phyloP scores from a whole-genome alignment of 148 eudicot species.

The Hydrangea macrophylla region DNA sequence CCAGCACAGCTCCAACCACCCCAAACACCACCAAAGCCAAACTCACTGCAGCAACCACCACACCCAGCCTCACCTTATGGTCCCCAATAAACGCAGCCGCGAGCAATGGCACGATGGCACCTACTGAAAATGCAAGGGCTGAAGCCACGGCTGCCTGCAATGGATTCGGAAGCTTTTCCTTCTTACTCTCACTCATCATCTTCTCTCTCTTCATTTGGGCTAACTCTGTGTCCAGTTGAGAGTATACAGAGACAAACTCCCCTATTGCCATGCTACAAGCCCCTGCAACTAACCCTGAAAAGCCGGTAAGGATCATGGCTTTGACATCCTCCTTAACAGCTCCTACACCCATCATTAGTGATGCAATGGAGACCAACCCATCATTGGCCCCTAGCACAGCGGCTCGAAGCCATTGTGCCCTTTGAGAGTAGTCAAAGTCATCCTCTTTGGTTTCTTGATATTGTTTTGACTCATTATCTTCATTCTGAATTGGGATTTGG shows the following conservation, averaged over 20 bases:
- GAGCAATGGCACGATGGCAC: conserved; percentile 22
- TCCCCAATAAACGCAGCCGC: no score
- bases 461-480: no score
- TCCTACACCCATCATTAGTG: conserved; percentile 25
- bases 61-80: conserved; percentile 13
- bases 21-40: conserved; percentile 20
- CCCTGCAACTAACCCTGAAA: conserved; percentile 20
- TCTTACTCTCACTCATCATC: background rate
- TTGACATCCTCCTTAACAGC: conserved; percentile 18
- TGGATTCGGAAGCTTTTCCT: conserved; percentile 14
- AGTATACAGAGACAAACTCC: conserved; percentile 12
- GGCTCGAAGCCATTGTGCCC: no score
- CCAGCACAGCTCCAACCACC: conserved; percentile 13
- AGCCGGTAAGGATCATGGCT: conserved; percentile 25
- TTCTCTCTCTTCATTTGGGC: conserved; percentile 24
- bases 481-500: background rate
- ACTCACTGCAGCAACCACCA: conserved; percentile 13
- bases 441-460: no score
- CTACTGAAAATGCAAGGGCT: conserved; percentile 20
- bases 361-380: no score
- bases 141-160: conserved; percentile 22
- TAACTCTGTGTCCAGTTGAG: conserved; percentile 18
- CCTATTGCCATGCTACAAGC: conserved; percentile 36
- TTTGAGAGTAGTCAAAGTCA: background rate
- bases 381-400: no score